phyloP scores from a whole-genome alignment of 805 yeast species.

The Naumovozyma castellii region DNA sequence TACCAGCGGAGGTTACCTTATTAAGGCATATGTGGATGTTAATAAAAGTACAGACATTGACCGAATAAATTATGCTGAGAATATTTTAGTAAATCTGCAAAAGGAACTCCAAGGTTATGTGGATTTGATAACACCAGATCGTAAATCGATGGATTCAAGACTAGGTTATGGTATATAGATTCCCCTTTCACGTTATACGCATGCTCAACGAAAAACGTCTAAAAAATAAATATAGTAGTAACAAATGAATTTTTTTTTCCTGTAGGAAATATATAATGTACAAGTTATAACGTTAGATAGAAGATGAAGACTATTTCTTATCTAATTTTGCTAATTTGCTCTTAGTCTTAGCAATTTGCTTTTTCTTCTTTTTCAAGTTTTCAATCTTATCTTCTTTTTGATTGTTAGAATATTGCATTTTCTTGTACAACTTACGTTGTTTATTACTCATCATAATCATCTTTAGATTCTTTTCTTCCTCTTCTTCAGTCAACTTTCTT shows the following conservation, averaged over 20 bases:
- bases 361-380: slow-evolving; percentile 56
- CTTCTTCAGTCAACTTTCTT: slow-evolving; percentile 38
- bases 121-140: slow-evolving; percentile 62
- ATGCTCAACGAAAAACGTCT: not conserved
- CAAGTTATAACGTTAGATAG: not conserved
- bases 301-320: slow-evolving; percentile 11
- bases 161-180: slow-evolving; percentile 2
- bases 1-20: slow-evolving; percentile 44
- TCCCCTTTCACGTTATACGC: not conserved
- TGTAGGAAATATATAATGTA: not conserved
- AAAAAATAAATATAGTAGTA: slow-evolving; percentile 1
- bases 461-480: slow-evolving; percentile 81
- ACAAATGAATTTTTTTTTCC: slow-evolving; percentile 1
- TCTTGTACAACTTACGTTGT: slow-evolving; percentile 86
- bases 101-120: slow-evolving; percentile 59
- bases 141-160: slow-evolving; percentile 74
- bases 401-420: slow-evolving; percentile 86
- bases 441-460: slow-evolving; percentile 97
- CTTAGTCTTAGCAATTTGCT: slow-evolving; percentile 59
- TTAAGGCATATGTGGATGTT: slow-evolving; percentile 63
- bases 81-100: slow-evolving; percentile 52
- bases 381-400: slow-evolving; percentile 73
- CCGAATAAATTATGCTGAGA: slow-evolving; percentile 53
- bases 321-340: slow-evolving; percentile 31
- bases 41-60: slow-evolving; percentile 68